Evolutionary conservation across 352 stramenopile species (phyloP), one percentile per base, ranked within the genome.

Genomic region (Elongisporangium senticosum): DNA sequence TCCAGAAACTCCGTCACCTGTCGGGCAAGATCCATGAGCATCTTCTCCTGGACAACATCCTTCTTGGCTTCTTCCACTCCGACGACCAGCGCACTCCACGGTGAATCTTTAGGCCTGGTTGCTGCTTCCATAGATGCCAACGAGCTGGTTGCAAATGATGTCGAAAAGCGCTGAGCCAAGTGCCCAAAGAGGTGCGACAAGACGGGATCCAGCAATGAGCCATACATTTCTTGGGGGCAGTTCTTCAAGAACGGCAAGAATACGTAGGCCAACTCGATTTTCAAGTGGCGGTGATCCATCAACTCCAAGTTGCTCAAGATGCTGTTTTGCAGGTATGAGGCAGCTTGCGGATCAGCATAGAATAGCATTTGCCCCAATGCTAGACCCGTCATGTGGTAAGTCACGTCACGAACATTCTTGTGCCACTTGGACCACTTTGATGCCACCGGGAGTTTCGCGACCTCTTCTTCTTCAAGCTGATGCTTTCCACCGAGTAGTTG

Each of bases 341-440:
- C 55, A 15, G 74, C 53, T 60, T 89, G 75, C 1, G 74, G 64
- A 39, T 72, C 77, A 15, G 67, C 59, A 24, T 87, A 89, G 33
- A 90, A 84, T 53, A 67, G 81, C 5, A 53, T 39, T 53, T 87
- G 78, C 0, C 58, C 57, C 5, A 87, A 62, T 8, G 81, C 81
- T 7, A 87, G 74, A 20, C 81, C 83, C 60, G 87, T 77, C 21
- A 93, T 68, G 67, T 93, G 83, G 54, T 90, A 93, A 37, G 68
- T 72, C 53, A 90, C 81, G 59, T 93, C 83, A 17, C 83, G 81
- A 2, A 90, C 72, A 53, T 90, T 90, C 61, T 89, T 90, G 60
- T 87, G 73, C 83, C 83, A 93, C 49, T 90, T 90, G 3, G 81
- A 86, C 77, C 79, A 89, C 47, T 75, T 86, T 0, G 79, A 73